Conservation (phyloP, 257 asterid genomes). For the Ehretia macrophylla region DNA sequence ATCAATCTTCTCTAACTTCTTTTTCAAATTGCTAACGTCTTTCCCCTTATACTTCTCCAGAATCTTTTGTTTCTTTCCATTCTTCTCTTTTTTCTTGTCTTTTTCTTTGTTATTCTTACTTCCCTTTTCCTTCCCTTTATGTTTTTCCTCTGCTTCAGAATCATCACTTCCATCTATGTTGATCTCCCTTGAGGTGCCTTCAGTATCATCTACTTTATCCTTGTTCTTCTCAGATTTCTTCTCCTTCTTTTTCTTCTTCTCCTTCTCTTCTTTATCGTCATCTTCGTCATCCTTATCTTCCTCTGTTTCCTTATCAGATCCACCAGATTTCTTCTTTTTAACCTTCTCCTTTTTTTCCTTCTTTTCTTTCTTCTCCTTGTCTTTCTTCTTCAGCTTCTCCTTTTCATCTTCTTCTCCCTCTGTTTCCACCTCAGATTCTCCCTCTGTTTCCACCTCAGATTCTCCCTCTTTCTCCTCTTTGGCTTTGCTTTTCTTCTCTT, state of each 20-base stretch:
- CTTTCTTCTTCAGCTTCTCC: no score
- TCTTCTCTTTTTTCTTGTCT: slow-evolving; percentile 37
- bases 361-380: slow-evolving; percentile 18
- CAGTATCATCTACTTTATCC: no score
- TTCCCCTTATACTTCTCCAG: slow-evolving; percentile 32
- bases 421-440: no score
- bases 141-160: slow-evolving; percentile 13
- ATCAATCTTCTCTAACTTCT: slow-evolving; percentile 41
- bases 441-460: no score
- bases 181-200: slow-evolving; percentile 30
- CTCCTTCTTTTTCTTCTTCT: slow-evolving; percentile 5
- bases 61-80: slow-evolving; percentile 31
- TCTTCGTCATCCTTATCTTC: slow-evolving; percentile 14
- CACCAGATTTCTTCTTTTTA: slow-evolving; percentile 9
- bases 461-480: slow-evolving; percentile 7
- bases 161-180: slow-evolving; percentile 22
- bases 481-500: no score
- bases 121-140: slow-evolving; percentile 11
- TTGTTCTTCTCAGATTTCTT: slow-evolving; percentile 11
- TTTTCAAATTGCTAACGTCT: slow-evolving; percentile 38
- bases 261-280: neutral
- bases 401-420: no score
- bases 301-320: slow-evolving; percentile 6
- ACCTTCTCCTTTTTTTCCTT: slow-evolving; percentile 10
- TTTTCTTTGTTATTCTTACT: slow-evolving; percentile 22